Evolutionary conservation across 2,329 filamentous ascomycete genomes (phyloP).

Genomic region (Alternaria alternata): DNA sequence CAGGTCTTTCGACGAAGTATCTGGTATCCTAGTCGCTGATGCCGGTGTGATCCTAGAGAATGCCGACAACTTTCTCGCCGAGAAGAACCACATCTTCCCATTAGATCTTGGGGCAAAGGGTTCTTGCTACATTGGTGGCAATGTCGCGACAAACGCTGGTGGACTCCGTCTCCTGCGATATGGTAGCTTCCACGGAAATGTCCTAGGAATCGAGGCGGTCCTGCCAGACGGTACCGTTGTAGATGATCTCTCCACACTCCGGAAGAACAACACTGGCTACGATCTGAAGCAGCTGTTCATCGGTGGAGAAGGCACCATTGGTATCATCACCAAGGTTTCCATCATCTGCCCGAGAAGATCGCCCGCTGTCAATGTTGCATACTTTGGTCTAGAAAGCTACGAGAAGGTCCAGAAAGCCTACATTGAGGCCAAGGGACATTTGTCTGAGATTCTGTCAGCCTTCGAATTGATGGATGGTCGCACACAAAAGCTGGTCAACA

Average conservation of each 20-base stretch:
- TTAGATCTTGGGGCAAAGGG: slow-evolving; percentile 98
- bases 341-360: slow-evolving; percentile 89
- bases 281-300: slow-evolving; percentile 98
- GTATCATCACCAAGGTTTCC: slow-evolving; percentile 89
- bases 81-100: slow-evolving; percentile 88
- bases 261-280: slow-evolving; percentile 99
- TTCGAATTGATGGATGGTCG: slow-evolving; percentile 96
- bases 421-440: slow-evolving; percentile 84
- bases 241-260: slow-evolving; percentile 83
- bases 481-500: slow-evolving; percentile 70
- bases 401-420: slow-evolving; percentile 89
- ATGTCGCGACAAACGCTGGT: slow-evolving; percentile 94
- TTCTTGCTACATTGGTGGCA: slow-evolving; percentile 94
- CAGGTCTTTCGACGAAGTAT: slow-evolving; percentile 90
- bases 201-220: slow-evolving; percentile 92
- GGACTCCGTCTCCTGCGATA: slow-evolving; percentile 90
- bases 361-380: slow-evolving; percentile 90
- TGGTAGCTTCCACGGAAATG: slow-evolving; percentile 90
- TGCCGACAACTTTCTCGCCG: slow-evolving; percentile 84
- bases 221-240: slow-evolving; percentile 92
- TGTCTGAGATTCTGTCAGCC: slow-evolving; percentile 94
- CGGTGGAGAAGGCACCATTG: slow-evolving; percentile 92
- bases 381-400: slow-evolving; percentile 89
- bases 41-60: slow-evolving; percentile 90
- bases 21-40: slow-evolving; percentile 87